These are phyloP conservation scores for Andrographis paniculata DNA, from an alignment of 305 asterid genomes.

Conservation along the genomic window DNA sequence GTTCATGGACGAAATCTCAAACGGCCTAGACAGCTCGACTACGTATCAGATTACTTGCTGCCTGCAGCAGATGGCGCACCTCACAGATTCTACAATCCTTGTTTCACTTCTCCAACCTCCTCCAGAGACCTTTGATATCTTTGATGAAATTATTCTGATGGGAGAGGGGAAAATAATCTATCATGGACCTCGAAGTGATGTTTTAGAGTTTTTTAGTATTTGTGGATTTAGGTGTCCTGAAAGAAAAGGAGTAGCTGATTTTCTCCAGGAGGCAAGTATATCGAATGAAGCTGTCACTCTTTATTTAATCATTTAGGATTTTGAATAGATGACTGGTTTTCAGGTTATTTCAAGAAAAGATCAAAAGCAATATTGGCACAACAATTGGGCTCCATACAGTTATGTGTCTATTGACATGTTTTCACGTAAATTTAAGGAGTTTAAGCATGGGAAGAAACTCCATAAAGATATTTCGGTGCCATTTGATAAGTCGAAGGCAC, in stretches of 20 bases:
- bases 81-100: conserved; percentile 19
- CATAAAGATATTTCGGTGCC: conserved; percentile 27
- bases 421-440: conserved; percentile 27
- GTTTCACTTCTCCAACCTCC: conserved; percentile 29
- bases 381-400: conserved; percentile 18
- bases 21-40: conserved; percentile 30
- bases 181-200: conserved; percentile 20
- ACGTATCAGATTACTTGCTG: conserved; percentile 20
- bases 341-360: conserved; percentile 50
- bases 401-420: conserved; percentile 28
- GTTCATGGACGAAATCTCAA: conserved; percentile 28
- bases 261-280: conserved; percentile 48
- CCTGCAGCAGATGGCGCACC: conserved; percentile 23
- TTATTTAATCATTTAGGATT: not conserved
- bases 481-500: conserved; percentile 23
- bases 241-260: conserved; percentile 55
- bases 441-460: conserved; percentile 23
- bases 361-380: conserved; percentile 46
- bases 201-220: conserved; percentile 14
- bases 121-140: conserved; percentile 23
- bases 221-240: conserved; percentile 47
- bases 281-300: not conserved
- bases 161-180: conserved; percentile 22
- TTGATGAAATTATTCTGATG: conserved; percentile 25
- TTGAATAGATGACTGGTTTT: not conserved